Percentiles rank a stretch among this genome's conserved stretches.
phyloP scores from a whole-genome alignment of 2,329 filamentous ascomycete species.

The Clonostachys rhizophaga region DNA sequence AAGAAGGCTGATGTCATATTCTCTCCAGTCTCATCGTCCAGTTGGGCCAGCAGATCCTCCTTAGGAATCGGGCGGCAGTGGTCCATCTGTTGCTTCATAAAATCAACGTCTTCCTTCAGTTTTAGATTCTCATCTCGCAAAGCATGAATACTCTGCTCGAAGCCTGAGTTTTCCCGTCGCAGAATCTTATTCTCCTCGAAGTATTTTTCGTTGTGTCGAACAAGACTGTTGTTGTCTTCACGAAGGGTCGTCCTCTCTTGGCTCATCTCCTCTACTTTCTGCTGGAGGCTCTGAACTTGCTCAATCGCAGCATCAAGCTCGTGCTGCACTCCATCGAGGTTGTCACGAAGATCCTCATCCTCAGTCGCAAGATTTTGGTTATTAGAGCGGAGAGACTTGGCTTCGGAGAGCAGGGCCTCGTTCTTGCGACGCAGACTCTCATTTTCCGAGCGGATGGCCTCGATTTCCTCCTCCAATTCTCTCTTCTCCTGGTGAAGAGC shows the following conservation, averaged over 20 bases:
- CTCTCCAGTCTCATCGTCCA: constrained; percentile 35
- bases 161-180: constrained; percentile 39
- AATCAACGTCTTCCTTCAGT: constrained; percentile 40
- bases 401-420: constrained; percentile 35
- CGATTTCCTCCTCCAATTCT: constrained; percentile 29
- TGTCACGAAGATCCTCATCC: constrained; percentile 37
- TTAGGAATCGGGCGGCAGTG: constrained; percentile 30
- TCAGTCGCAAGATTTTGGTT: constrained; percentile 34
- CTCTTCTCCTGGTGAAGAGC: constrained; percentile 25
- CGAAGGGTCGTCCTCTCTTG: constrained; percentile 39
- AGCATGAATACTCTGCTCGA: constrained; percentile 37
- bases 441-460: constrained; percentile 27
- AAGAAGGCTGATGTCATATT: constrained; percentile 58
- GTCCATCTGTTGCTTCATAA: constrained; percentile 37
- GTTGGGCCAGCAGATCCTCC: constrained; percentile 24
- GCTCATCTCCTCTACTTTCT: constrained; percentile 28
- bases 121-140: constrained; percentile 41
- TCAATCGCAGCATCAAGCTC: constrained; percentile 34
- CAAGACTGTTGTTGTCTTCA: constrained; percentile 46
- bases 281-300: constrained; percentile 31
- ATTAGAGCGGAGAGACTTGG: constrained; percentile 34
- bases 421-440: constrained; percentile 34
- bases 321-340: constrained; percentile 29
- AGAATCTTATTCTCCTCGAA: constrained; percentile 48
- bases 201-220: constrained; percentile 50